Evolutionary conservation across 78 protist genomes (phyloP).

Genomic region (Dictyostelium firmibasis): DNA sequence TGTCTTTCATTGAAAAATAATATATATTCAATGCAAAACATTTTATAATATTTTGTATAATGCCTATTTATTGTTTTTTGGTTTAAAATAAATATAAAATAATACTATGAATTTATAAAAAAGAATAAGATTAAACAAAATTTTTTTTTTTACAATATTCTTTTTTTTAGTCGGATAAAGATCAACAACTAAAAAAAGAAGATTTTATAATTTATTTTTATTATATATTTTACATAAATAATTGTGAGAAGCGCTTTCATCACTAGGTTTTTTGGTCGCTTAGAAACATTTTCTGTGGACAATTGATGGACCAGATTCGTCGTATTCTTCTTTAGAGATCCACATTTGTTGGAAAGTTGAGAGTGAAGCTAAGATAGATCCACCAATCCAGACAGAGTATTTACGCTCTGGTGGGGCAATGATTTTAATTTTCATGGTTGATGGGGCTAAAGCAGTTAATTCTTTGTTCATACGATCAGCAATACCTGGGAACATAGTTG

Average conservation of each 20-base stretch:
- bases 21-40: too few relatives aligned
- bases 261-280: neutral
- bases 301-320: conserved; percentile 93
- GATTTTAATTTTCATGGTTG: conserved; percentile 93
- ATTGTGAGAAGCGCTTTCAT: neutral
- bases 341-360: conserved; percentile 95
- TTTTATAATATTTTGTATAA: too few relatives aligned
- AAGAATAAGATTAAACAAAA: too few relatives aligned
- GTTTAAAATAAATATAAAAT: too few relatives aligned
- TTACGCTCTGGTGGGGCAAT: conserved; percentile 95
- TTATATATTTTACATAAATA: neutral
- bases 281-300: conserved; percentile 90
- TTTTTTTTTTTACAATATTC: too few relatives aligned
- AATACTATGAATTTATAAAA: too few relatives aligned
- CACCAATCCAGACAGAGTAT: conserved; percentile 91
- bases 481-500: conserved; percentile 95
- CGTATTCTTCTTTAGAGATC: conserved; percentile 95
- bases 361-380: conserved; percentile 88
- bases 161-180: neutral
- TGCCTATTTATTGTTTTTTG: too few relatives aligned
- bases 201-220: neutral
- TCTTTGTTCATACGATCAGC: conserved; percentile 93
- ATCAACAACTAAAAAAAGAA: neutral
- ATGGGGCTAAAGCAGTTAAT: conserved; percentile 90
- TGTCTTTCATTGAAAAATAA: too few relatives aligned